Evolutionary conservation across 768 basidiomycete genomes (phyloP).

Genomic region (Panaeolus cyanescens): DNA sequence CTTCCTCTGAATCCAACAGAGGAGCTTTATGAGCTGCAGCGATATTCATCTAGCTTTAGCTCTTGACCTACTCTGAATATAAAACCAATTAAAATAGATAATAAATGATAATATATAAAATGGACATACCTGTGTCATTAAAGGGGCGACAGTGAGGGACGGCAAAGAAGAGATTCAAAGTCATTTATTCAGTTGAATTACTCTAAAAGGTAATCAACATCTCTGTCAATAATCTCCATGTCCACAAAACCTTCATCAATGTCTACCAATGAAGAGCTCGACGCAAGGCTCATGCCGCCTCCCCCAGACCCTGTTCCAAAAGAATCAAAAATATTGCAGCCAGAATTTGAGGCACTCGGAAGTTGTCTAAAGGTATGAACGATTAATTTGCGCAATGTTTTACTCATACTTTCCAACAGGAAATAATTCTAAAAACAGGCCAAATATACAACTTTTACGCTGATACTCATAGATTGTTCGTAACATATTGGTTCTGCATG

Average conservation of each 20-base stretch:
- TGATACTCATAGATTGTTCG: slow-evolving; percentile 66
- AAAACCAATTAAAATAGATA: not conserved
- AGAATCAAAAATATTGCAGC: slow-evolving; percentile 51
- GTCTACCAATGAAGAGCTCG: not conserved
- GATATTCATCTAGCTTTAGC: not conserved
- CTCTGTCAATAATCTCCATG: not conserved
- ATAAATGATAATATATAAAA: not conserved
- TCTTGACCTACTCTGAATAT: not conserved
- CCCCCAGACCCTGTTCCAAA: slow-evolving; percentile 52
- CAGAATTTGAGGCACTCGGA: slow-evolving; percentile 63
- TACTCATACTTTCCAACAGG: slow-evolving; percentile 35
- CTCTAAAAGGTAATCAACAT: slow-evolving; percentile 2
- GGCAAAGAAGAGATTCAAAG: too few species aligned
- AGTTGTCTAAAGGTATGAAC: slow-evolving; percentile 54
- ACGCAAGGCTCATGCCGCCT: slow-evolving; percentile 43
- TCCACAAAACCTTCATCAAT: not conserved
- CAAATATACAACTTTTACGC: slow-evolving; percentile 72
- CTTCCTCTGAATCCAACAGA: slow-evolving; percentile 8
- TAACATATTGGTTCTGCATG: slow-evolving; percentile 7
- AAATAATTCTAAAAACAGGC: slow-evolving; percentile 68
- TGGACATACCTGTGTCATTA: not conserved
- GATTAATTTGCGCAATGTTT: too few species aligned
- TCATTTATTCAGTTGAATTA: not conserved
- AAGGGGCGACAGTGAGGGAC: not conserved
- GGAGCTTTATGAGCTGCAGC: not conserved